Evolutionary conservation across 2,329 filamentous ascomycete genomes (phyloP).

Genomic region (Fusarium cyanostomum): DNA sequence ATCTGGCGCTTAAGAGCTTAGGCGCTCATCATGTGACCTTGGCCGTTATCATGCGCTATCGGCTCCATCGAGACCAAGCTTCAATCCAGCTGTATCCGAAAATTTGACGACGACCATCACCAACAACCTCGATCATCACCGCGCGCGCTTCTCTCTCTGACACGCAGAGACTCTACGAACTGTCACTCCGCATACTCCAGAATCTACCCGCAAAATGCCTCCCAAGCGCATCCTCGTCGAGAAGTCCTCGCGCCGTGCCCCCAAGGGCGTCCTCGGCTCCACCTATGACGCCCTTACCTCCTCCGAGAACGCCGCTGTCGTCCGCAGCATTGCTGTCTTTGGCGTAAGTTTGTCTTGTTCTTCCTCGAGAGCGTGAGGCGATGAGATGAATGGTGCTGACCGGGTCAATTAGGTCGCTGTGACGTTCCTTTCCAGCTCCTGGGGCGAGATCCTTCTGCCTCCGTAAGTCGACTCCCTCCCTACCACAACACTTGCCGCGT

Average conservation of each 20-base stretch:
- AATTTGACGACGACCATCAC: constrained; percentile 36
- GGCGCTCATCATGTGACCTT: constrained; percentile 42
- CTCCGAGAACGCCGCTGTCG: constrained; percentile 74
- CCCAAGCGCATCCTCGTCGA: constrained; percentile 68
- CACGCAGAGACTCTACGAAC: constrained; percentile 14
- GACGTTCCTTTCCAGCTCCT: constrained; percentile 73
- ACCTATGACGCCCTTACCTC: constrained; percentile 71
- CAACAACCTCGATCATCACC: constrained; percentile 9
- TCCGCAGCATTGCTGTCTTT: constrained; percentile 73
- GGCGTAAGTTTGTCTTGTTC: constrained; percentile 61
- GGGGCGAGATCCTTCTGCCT: constrained; percentile 73
- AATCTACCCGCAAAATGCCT: constrained; percentile 60
- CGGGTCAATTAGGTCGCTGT: constrained; percentile 64
- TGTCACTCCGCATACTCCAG: background rate
- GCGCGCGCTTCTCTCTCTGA: constrained; percentile 8
- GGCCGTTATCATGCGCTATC: constrained; percentile 28
- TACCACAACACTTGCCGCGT: background rate
- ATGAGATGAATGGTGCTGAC: constrained; percentile 6
- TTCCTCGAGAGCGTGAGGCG: too few species aligned
- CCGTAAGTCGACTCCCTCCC: constrained; percentile 56
- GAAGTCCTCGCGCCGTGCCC: constrained; percentile 53
- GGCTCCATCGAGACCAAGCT: constrained; percentile 20
- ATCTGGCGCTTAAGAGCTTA: background rate
- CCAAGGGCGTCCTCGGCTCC: constrained; percentile 63
- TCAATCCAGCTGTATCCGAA: constrained; percentile 30